phyloP scores from a whole-genome alignment of 1,139 yeast species.

The Petasospora rhodanensis region DNA sequence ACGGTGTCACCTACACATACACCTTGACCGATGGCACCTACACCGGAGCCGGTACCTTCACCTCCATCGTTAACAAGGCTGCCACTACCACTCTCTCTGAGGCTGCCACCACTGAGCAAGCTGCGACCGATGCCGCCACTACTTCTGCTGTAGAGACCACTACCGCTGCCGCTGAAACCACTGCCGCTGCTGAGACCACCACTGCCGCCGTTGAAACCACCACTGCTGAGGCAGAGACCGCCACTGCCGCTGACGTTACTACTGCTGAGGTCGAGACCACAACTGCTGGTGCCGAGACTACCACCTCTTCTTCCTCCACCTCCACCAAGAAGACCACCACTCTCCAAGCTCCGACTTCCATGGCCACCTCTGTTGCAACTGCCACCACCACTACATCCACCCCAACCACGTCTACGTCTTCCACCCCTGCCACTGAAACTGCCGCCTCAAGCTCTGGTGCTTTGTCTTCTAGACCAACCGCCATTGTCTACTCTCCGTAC shows the following conservation, averaged over 20 bases:
- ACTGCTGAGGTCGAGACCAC: constrained; percentile 6
- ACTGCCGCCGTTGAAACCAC: constrained; percentile 8
- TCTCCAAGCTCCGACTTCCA: constrained; percentile 15
- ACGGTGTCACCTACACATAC: constrained; percentile 56
- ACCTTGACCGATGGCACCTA: constrained; percentile 40
- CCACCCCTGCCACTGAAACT: constrained; percentile 20
- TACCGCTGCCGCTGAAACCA: constrained; percentile 11
- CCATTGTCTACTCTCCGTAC: constrained; percentile 80
- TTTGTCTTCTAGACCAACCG: constrained; percentile 41
- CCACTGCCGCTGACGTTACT: constrained; percentile 5
- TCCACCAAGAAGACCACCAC: constrained; percentile 13
- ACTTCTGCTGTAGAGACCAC: constrained; percentile 10
- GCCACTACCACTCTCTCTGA: constrained; percentile 18
- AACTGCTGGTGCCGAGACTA: constrained; percentile 8
- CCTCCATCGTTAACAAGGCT: constrained; percentile 23
- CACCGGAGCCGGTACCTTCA: constrained; percentile 29
- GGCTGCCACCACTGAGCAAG: constrained; percentile 27
- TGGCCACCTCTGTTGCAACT: constrained; percentile 14
- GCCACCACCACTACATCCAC: constrained; percentile 10
- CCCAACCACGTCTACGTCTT: constrained; percentile 7
- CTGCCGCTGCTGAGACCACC: constrained; percentile 14
- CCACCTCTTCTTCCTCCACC: constrained; percentile 14
- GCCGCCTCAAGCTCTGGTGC: no score
- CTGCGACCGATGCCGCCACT: constrained; percentile 11
- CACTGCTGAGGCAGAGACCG: constrained; percentile 6